Evolutionary conservation across 495 filamentous ascomycete genomes (phyloP), one percentile per base, ranked within the genome.

Genomic region (Hyaloscypha variabilis): DNA sequence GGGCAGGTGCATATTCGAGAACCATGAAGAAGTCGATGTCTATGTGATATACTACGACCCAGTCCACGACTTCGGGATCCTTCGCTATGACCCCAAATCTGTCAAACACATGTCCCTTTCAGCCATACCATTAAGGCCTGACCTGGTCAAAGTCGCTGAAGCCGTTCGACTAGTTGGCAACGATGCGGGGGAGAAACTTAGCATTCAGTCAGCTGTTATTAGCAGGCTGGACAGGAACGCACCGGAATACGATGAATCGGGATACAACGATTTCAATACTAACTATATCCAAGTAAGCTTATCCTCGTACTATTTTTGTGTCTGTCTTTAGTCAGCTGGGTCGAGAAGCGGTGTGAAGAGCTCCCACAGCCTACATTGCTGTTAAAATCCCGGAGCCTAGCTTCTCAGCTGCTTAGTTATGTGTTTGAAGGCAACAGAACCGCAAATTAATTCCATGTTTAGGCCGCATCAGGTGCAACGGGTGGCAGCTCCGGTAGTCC

Each of bases 231-330:
- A 99, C 71, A 85, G 95, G 59, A 99, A 99, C 76, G 95, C 95
- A 5, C 95, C 95, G 6, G 95, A 99, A 70, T 99, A 99, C 69
- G 94, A 94, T 36, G 95, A 98, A n/a, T n/a, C n/a, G 66, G 95
- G 95, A 2, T 99, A 99, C 76, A 94, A 93, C 76, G 95, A 99
- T 73, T 99, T 99, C 82, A 99, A 99, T 73, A 99, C 95, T 36
- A 97, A 97, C 76, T 99, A 99, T 77, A 98, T 98, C 67, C 95
- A 99, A 81, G n/a, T n/a, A n/a, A n/a, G n/a, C n/a, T n/a, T n/a
- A n/a, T n/a, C n/a, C n/a, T n/a, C n/a, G n/a, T n/a, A n/a, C n/a
- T n/a, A n/a, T n/a, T n/a, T n/a, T n/a, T n/a, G n/a, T n/a, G n/a
- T n/a, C n/a, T n/a, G n/a, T n/a, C n/a, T n/a, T n/a, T n/a, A n/a